A percentile compares a stretch with the other conserved stretches of the same genome.
Conservation (phyloP, 2,329 filamentous ascomycete species). For the Verticillium albo-atrum region DNA sequence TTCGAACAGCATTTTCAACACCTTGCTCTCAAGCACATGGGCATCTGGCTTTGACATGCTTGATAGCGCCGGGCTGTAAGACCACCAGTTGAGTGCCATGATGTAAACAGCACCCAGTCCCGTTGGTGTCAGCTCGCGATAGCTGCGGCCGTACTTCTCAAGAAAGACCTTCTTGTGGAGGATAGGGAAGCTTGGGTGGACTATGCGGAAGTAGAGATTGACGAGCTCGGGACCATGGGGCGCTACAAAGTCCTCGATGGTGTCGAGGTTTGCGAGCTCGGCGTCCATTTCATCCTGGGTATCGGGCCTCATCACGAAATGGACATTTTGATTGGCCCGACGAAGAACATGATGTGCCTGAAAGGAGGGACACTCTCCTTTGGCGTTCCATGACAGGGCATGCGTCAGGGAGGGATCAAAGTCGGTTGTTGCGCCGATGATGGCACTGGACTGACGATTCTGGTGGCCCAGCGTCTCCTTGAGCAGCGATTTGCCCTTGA, state of each 20-base stretch:
- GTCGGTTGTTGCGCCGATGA: conserved; percentile 8
- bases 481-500: conserved; percentile 7
- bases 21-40: conserved; percentile 25
- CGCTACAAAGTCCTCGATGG: conserved; percentile 50
- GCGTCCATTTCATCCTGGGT: conserved; percentile 9
- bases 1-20: conserved; percentile 26
- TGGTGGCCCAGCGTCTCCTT: conserved; percentile 11
- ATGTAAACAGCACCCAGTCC: conserved; percentile 48
- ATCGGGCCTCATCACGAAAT: conserved; percentile 9
- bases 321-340: conserved; percentile 2
- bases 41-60: conserved; percentile 32
- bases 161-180: conserved; percentile 48
- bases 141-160: conserved; percentile 45
- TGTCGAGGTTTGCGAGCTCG: conserved; percentile 27
- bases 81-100: conserved; percentile 46
- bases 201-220: conserved; percentile 53
- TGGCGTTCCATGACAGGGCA: conserved; percentile 4
- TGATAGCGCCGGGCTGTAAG: conserved; percentile 40
- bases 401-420: conserved; percentile 7
- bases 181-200: conserved; percentile 48
- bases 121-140: conserved; percentile 46
- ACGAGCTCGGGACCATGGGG: conserved; percentile 53
- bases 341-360: conserved; percentile 4
- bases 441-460: conserved; percentile 9
- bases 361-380: conserved; percentile 1